Evolutionary conservation across 78 protist species (phyloP), one percentile per base, ranked within the genome.

Genomic region (Dictyostelium purpureum): DNA sequence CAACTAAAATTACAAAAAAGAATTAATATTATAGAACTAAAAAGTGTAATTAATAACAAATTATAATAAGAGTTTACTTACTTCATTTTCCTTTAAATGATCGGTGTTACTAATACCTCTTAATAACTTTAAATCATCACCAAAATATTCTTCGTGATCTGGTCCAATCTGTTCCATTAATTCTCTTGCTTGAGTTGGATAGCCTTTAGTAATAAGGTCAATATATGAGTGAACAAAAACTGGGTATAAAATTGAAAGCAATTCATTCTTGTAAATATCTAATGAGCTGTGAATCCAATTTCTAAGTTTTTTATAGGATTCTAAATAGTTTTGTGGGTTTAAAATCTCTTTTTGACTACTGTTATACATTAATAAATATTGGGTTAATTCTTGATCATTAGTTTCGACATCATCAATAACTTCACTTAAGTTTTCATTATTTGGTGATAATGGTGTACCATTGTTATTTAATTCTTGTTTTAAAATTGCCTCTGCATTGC

Each of bases 161-260:
- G 65, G 80, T n/a, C 91, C 87, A 42, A 77, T 65, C 38, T 67
- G 31, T 11, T 92, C 91, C 95, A 92, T 92, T 37, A 92, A 61
- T 65, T 88, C 88, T 65, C 77, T 45, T 24, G 94, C 85, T 61
- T 83, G 93, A 10, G 42, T 28, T 4, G 77, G 51, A 26, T 82
- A 83, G 31, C 90, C 90, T 43, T 77, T 71, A 7, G 70, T 28
- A 14, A 88, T 52, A 59, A 96, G 47, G 47, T 96, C 97, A n/a
- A 96, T 79, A 75, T 73, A 96, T 43, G 93, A 87, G 57, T 95
- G 95, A 28, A 89, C 96, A 59, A 93, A 95, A 6, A 96, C 40
- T 2, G 98, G 98, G 40, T 89, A 96, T 12, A 95, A 63, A 11
- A 96, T 54, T 2, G 80, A 79, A 0, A 31, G 47, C n/a, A 96